Percentiles rank a stretch among this genome's conserved stretches.
Evolutionary conservation across 352 stramenopile genomes (phyloP).

Genomic region (Globisporangium acanthophoron): DNA sequence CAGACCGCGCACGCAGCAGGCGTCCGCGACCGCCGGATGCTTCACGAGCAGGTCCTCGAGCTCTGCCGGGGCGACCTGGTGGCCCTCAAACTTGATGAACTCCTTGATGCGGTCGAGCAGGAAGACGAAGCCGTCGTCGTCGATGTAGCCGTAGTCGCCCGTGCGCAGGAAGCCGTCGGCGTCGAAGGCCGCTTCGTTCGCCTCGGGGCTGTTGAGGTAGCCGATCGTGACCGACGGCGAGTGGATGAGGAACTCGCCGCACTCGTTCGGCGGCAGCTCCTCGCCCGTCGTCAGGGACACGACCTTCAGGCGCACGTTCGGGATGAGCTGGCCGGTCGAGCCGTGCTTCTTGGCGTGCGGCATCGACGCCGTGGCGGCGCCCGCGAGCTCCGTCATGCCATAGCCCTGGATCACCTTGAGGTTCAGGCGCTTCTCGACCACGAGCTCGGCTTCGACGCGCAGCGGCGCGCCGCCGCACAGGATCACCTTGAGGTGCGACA

Average conservation of each 20-base stretch:
- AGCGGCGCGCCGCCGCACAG: slow-evolving; percentile 83
- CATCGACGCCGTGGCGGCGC: slow-evolving; percentile 17
- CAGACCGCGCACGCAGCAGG: slow-evolving; percentile 49
- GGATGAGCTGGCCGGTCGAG: slow-evolving; percentile 31
- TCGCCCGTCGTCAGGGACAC: slow-evolving; percentile 34
- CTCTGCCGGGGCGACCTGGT: slow-evolving; percentile 89
- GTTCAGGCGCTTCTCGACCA: slow-evolving; percentile 50
- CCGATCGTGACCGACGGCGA: slow-evolving; percentile 88
- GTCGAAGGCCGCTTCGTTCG: slow-evolving; percentile 73
- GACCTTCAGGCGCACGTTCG: slow-evolving; percentile 50
- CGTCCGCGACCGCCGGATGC: slow-evolving; percentile 71
- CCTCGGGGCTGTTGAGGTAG: slow-evolving; percentile 86
- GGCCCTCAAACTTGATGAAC: slow-evolving; percentile 94
- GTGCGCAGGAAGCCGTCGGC: slow-evolving; percentile 82
- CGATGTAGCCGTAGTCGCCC: slow-evolving; percentile 88
- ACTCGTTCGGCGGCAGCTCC: slow-evolving; percentile 27
- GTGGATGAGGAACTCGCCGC: slow-evolving; percentile 81
- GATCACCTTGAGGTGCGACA: slow-evolving; percentile 60
- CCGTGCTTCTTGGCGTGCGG: slow-evolving; percentile 1
- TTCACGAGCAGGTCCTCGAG: slow-evolving; percentile 86
- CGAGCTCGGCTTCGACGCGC: slow-evolving; percentile 51
- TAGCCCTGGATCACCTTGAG: slow-evolving; percentile 36
- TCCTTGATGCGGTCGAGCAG: slow-evolving; percentile 92
- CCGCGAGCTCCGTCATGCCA: slow-evolving; percentile 55
- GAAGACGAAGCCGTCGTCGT: slow-evolving; percentile 89